Percentiles rank a stretch among this genome's conserved stretches.
These are phyloP conservation scores for Bretziella fagacearum DNA, from an alignment of 2,329 filamentous ascomycete species.

Conservation along the genomic window DNA sequence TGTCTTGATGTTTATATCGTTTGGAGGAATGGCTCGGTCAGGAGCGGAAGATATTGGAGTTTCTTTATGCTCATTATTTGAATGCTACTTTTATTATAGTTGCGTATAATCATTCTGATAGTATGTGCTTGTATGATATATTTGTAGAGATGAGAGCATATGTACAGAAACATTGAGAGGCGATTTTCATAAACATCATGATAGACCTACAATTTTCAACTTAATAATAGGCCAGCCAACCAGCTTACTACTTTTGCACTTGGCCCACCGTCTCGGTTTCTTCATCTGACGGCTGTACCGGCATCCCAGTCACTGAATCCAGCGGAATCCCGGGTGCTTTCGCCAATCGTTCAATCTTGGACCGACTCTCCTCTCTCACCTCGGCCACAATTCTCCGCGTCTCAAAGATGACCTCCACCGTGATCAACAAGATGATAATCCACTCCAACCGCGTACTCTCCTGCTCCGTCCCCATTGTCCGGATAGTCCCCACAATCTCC, in stretches of 20 bases:
- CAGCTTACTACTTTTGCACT: too few species aligned
- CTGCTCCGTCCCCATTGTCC: conserved; percentile 79
- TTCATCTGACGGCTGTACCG: background rate
- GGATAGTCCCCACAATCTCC: conserved; percentile 77
- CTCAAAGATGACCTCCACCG: conserved; percentile 82
- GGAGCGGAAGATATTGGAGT: too few species aligned
- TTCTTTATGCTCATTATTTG: too few species aligned
- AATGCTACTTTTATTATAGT: background rate
- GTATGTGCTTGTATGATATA: too few species aligned
- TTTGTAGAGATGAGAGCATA: too few species aligned
- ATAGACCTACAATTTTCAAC: too few species aligned
- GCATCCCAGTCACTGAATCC: conserved; percentile 10
- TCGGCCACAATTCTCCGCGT: conserved; percentile 57
- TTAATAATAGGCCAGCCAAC: too few species aligned
- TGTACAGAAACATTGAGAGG: too few species aligned
- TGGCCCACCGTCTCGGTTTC: too few species aligned
- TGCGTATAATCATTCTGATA: background rate
- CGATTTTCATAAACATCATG: too few species aligned
- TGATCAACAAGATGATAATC: conserved; percentile 90
- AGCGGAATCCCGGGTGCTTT: conserved; percentile 11
- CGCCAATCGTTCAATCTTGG: conserved; percentile 15
- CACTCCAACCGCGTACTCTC: conserved; percentile 78
- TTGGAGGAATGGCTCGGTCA: too few species aligned
- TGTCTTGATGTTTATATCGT: background rate
- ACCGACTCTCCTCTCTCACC: conserved; percentile 25